Percentiles rank a stretch among this genome's conserved stretches.
Conservation (phyloP, 2,329 filamentous ascomycete species). For the Chaetoscypha palmicola region DNA sequence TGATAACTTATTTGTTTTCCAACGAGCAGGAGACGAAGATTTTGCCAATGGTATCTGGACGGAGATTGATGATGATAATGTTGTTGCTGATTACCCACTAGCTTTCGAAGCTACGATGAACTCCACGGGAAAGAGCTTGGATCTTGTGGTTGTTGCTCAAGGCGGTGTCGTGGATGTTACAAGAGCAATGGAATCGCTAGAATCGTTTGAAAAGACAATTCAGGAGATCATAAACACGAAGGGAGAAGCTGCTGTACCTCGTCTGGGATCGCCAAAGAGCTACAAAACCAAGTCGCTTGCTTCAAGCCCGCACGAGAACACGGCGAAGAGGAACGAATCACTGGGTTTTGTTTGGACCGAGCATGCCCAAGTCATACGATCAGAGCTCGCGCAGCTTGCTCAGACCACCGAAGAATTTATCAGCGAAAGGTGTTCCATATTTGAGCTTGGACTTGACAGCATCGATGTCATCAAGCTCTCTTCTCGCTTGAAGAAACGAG, state of each 20-base stretch:
- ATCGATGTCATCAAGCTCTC: slow-evolving; percentile 86
- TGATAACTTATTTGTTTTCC: slow-evolving; percentile 77
- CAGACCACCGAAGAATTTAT: slow-evolving; percentile 46
- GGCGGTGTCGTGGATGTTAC: slow-evolving; percentile 34
- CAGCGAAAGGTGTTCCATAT: slow-evolving; percentile 55
- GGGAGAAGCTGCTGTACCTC: slow-evolving; percentile 5
- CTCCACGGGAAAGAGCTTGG: slow-evolving; percentile 39
- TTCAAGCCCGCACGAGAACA: neutral
- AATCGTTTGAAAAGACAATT: slow-evolving; percentile 33
- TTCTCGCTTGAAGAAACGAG: slow-evolving; percentile 56
- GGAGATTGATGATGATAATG: slow-evolving; percentile 37
- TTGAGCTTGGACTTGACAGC: slow-evolving; percentile 82
- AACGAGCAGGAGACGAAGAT: slow-evolving; percentile 37
- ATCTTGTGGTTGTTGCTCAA: slow-evolving; percentile 54
- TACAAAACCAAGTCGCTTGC: neutral
- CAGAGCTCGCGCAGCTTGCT: slow-evolving; percentile 58
- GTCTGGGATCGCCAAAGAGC: too few species aligned
- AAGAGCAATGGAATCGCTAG: slow-evolving; percentile 35
- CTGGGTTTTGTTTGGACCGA: slow-evolving; percentile 51
- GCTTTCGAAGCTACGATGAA: slow-evolving; percentile 65
- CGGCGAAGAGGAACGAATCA: neutral
- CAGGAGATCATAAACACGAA: slow-evolving; percentile 12
- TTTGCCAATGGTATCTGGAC: slow-evolving; percentile 46
- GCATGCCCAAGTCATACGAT: slow-evolving; percentile 45
- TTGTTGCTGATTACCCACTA: slow-evolving; percentile 46